A percentile compares a stretch with the other conserved stretches of the same genome.
Evolutionary conservation across 108 stramenopile genomes (phyloP).

Genomic region (Nitzschia putrida): DNA sequence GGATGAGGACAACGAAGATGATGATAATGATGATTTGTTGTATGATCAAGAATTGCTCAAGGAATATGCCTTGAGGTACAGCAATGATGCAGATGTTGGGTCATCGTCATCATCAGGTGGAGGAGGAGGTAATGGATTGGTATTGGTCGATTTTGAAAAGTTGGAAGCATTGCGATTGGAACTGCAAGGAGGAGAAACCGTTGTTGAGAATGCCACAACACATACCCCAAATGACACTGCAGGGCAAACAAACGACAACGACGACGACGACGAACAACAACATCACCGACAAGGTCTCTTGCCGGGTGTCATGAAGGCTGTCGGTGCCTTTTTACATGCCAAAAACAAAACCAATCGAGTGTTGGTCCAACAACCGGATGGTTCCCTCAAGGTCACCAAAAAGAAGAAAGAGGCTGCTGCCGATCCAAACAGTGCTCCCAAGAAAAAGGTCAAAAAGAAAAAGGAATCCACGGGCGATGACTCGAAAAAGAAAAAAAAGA

Average conservation of each 20-base stretch:
- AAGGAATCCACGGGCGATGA: background rate
- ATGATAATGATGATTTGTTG: background rate
- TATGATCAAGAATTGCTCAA: conserved; percentile 10
- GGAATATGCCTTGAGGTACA: conserved; percentile 3
- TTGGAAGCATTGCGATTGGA: conserved; percentile 1
- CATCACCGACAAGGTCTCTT: background rate
- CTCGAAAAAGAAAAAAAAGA: background rate
- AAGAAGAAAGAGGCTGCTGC: too few species aligned
- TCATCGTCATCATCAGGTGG: too few species aligned
- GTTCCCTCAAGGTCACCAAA: conserved; percentile 12
- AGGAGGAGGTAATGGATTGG: conserved; percentile 11
- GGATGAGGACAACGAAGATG: background rate
- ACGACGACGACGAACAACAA: background rate
- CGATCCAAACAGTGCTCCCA: background rate
- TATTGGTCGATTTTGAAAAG: background rate
- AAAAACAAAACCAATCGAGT: background rate
- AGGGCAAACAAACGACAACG: too few species aligned
- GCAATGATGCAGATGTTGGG: background rate
- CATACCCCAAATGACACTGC: too few species aligned
- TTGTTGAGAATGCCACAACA: background rate
- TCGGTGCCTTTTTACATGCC: conserved; percentile 8
- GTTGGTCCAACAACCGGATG: conserved; percentile 10
- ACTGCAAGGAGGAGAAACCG: background rate
- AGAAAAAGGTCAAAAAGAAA: background rate
- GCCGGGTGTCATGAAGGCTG: background rate